A percentile compares a stretch with the other conserved stretches of the same genome.
phyloP scores from a whole-genome alignment of 768 basidiomycete species.

The Boletus rubropictus region DNA sequence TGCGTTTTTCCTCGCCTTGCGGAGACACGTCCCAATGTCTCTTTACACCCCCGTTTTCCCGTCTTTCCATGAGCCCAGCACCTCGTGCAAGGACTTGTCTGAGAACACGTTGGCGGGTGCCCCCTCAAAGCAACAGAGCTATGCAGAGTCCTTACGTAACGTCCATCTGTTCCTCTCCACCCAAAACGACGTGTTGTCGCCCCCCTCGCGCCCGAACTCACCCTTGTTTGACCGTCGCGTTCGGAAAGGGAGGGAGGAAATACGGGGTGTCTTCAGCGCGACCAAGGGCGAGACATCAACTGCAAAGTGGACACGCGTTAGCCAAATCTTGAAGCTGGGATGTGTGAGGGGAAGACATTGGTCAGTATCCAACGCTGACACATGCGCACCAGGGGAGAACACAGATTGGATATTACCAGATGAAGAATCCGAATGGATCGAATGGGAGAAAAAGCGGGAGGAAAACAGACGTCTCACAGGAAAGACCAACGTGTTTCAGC shows the following conservation, averaged over 20 bases:
- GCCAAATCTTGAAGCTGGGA: conserved; percentile 36
- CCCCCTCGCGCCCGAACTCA: conserved; percentile 32
- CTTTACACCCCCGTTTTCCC: conserved; percentile 34
- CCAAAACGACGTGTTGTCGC: conserved; percentile 29
- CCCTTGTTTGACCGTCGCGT: conserved; percentile 26
- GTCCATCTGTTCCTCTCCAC: conserved; percentile 30
- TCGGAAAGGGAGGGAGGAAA: conserved; percentile 30
- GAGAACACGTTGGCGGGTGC: neutral
- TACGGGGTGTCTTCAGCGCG: conserved; percentile 32
- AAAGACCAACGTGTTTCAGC: conserved; percentile 14
- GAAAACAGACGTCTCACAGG: conserved; percentile 15
- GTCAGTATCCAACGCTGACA: conserved; percentile 22
- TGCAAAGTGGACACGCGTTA: conserved; percentile 44
- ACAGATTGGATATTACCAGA: conserved; percentile 37
- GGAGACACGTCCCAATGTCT: conserved; percentile 20
- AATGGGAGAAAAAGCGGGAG: conserved; percentile 36
- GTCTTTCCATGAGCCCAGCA: conserved; percentile 10
- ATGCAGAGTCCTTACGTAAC: conserved; percentile 27
- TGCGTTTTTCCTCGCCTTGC: neutral
- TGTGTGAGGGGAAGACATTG: conserved; percentile 34
- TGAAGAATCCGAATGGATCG: conserved; percentile 46
- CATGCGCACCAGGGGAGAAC: conserved; percentile 18
- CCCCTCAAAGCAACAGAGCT: conserved; percentile 12
- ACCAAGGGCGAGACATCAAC: conserved; percentile 37
- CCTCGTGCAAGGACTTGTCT: conserved; percentile 5